These are phyloP conservation scores for Neoascochyta sp. DNA, from an alignment of 2,329 filamentous ascomycete species.

Conservation along the genomic window DNA sequence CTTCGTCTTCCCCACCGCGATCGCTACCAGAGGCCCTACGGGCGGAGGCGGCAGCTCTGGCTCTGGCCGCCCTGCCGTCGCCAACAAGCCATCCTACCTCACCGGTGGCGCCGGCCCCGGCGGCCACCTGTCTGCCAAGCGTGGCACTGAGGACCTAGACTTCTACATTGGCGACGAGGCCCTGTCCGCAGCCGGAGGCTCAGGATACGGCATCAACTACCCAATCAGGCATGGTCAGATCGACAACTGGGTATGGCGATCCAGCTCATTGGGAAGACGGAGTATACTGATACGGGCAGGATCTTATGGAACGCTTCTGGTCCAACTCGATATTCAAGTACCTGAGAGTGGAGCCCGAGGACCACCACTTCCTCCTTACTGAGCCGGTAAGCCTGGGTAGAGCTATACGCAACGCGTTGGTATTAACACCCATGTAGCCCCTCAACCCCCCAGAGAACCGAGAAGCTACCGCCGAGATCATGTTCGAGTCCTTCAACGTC, in stretches of 20 bases:
- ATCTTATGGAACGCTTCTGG: slow-evolving; percentile 99
- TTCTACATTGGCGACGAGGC: slow-evolving; percentile 99
- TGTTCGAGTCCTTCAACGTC: slow-evolving; percentile 99
- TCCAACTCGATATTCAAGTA: slow-evolving; percentile 99
- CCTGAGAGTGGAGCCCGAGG: slow-evolving; percentile 93
- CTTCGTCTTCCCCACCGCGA: slow-evolving; percentile 98
- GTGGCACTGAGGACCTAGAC: slow-evolving; percentile 94
- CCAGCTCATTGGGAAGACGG: not conserved
- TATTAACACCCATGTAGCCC: slow-evolving; percentile 56
- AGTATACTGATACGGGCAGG: slow-evolving; percentile 51
- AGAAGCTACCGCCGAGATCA: slow-evolving; percentile 98
- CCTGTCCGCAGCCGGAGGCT: slow-evolving; percentile 74
- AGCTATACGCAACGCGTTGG: not conserved
- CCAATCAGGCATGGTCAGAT: slow-evolving; percentile 97
- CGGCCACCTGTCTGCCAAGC: slow-evolving; percentile 82
- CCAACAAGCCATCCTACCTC: slow-evolving; percentile 92
- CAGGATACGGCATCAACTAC: slow-evolving; percentile 94
- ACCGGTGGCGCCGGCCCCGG: slow-evolving; percentile 81
- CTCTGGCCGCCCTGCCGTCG: slow-evolving; percentile 83
- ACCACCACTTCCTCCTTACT: slow-evolving; percentile 96
- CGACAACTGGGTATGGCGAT: slow-evolving; percentile 81
- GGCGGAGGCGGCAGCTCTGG: slow-evolving; percentile 71
- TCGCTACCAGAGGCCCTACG: slow-evolving; percentile 81
- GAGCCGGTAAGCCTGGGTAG: slow-evolving; percentile 74
- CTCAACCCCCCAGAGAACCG: slow-evolving; percentile 98